Conservation (phyloP, 116 monocot species). For the Cymodocea nodosa region DNA sequence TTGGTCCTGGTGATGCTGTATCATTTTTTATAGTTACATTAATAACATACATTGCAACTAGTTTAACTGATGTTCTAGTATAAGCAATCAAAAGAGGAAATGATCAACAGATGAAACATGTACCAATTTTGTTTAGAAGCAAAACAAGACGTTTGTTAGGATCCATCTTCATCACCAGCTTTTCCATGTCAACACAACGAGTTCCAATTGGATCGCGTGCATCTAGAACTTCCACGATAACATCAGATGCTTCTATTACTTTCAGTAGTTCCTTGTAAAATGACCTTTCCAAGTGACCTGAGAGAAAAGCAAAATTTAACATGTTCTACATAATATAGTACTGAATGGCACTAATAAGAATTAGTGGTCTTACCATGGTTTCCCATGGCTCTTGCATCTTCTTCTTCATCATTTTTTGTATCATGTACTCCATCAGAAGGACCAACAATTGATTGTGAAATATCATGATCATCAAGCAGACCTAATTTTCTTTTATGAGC, state of each 20-base stretch:
- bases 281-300: conserved; percentile 87
- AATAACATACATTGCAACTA: too few species aligned
- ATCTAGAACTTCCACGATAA: conserved; percentile 93
- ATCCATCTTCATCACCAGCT: conserved; percentile 66
- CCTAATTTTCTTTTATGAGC: conserved; percentile 79
- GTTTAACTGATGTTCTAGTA: too few species aligned
- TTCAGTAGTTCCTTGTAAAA: conserved; percentile 89
- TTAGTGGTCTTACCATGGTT: conserved; percentile 29
- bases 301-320: conserved; percentile 4
- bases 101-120: not conserved
- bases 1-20: too few species aligned
- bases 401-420: conserved; percentile 6
- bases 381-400: conserved; percentile 24
- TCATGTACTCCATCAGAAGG: conserved; percentile 13
- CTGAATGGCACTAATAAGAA: not conserved
- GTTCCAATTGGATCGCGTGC: conserved; percentile 92
- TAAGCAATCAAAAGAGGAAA: too few species aligned
- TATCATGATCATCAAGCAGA: conserved; percentile 33
- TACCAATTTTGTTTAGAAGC: conserved; percentile 97
- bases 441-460: not conserved
- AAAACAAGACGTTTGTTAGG: conserved; percentile 82
- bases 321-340: not conserved
- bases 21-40: too few species aligned
- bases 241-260: conserved; percentile 94
- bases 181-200: conserved; percentile 86